phyloP scores from a whole-genome alignment of 352 stramenopile genomes.

The Globisporangium yorkense region DNA sequence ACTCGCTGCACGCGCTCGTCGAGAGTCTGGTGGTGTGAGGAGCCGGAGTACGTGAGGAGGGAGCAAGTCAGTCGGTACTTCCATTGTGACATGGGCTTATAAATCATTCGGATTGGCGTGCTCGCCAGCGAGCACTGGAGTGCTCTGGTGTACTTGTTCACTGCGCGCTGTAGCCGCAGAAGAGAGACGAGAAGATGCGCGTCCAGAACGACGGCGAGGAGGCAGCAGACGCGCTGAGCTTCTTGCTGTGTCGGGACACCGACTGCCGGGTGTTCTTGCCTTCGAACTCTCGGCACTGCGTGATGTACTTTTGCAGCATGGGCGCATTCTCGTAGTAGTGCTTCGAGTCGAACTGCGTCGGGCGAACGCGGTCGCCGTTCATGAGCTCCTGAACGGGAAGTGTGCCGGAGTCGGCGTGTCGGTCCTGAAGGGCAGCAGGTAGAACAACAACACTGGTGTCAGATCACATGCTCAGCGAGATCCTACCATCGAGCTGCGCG shows the following conservation, averaged over 20 bases:
- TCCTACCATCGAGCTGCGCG: too few relatives aligned
- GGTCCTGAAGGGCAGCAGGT: slow-evolving; percentile 17
- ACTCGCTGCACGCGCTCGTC: slow-evolving; percentile 51
- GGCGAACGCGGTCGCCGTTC: slow-evolving; percentile 63
- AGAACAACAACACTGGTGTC: neutral
- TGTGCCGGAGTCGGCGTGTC: slow-evolving; percentile 67
- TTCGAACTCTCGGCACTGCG: slow-evolving; percentile 57
- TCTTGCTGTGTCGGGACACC: neutral
- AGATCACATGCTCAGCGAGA: neutral
- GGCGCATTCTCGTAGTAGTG: slow-evolving; percentile 85
- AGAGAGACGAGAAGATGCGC: slow-evolving; percentile 6
- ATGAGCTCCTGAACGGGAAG: slow-evolving; percentile 77
- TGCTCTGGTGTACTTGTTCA: neutral
- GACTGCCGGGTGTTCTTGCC: slow-evolving; percentile 6
- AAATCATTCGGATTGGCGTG: neutral
- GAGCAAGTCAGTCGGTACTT: neutral
- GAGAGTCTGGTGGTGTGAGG: slow-evolving; percentile 21
- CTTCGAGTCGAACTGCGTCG: slow-evolving; percentile 74
- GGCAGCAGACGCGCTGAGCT: neutral
- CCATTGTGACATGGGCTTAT: neutral
- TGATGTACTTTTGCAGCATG: slow-evolving; percentile 85
- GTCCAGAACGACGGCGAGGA: neutral
- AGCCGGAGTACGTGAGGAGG: neutral
- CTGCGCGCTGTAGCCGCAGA: slow-evolving; percentile 7
- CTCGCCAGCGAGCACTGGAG: neutral